phyloP scores from a whole-genome alignment of 805 yeast species.

The Diddensiella santjacobensis region DNA sequence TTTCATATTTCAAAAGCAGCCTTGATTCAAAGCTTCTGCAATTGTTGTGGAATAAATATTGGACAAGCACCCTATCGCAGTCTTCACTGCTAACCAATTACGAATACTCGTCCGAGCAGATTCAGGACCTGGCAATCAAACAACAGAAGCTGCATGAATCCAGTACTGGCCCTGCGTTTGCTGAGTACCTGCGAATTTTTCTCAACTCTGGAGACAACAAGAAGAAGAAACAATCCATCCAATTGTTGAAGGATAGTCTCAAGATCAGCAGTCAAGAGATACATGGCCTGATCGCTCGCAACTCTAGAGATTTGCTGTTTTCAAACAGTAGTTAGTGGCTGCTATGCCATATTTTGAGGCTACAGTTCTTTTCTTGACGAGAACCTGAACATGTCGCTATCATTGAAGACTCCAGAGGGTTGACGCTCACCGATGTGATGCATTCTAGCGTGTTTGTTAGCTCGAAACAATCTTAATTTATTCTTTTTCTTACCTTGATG shows the following conservation, averaged over 20 bases:
- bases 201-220: not conserved
- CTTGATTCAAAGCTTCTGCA: conserved; percentile 47
- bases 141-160: not conserved
- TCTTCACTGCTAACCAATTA: conserved; percentile 27
- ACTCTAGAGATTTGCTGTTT: not conserved
- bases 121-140: conserved; percentile 29
- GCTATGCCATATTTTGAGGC: too few relatives aligned
- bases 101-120: conserved; percentile 27
- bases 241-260: conserved; percentile 4
- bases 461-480: too few relatives aligned
- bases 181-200: not conserved
- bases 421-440: not conserved
- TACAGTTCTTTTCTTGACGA: too few relatives aligned
- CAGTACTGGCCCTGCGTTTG: not conserved
- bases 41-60: conserved; percentile 43
- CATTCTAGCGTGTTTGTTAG: too few relatives aligned
- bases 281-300: conserved; percentile 8
- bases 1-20: conserved; percentile 54
- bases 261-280: conserved; percentile 12
- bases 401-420: not conserved
- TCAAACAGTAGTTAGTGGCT: too few relatives aligned
- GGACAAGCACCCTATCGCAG: conserved; percentile 42
- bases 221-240: not conserved
- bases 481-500: too few relatives aligned
- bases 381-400: not conserved